phyloP scores from a whole-genome alignment of 129 eudicot genomes.

The Apium graveolens region DNA sequence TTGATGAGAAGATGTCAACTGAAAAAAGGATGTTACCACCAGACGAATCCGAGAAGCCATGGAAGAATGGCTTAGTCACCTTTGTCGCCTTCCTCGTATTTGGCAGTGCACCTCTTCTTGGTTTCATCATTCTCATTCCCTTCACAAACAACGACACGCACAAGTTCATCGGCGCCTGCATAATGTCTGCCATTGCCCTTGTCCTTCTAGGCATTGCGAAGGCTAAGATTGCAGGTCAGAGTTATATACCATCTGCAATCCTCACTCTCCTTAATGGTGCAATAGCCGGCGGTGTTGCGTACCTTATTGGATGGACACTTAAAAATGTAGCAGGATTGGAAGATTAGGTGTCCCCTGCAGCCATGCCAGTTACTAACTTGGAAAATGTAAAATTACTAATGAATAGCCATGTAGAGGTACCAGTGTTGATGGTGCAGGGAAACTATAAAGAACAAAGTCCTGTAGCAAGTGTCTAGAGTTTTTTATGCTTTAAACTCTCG shows the following conservation, averaged over 20 bases:
- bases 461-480: too few relatives aligned
- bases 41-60: conserved; percentile 60
- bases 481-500: too few relatives aligned
- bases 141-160: conserved; percentile 48
- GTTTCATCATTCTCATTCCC: conserved; percentile 74
- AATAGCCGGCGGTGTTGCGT: conserved; percentile 68
- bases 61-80: conserved; percentile 77
- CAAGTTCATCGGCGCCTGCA: conserved; percentile 64
- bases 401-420: too few relatives aligned
- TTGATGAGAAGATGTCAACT: conserved; percentile 53
- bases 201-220: conserved; percentile 55
- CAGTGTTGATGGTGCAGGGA: too few relatives aligned
- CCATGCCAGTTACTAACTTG: too few relatives aligned
- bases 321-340: conserved; percentile 71
- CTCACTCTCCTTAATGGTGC: conserved; percentile 66
- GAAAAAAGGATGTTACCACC: conserved; percentile 47
- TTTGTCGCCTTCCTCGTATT: conserved; percentile 55
- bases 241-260: conserved; percentile 29
- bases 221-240: conserved; percentile 67
- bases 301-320: conserved; percentile 64
- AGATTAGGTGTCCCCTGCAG: conserved; percentile 19
- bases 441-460: too few relatives aligned
- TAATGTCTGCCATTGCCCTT: conserved; percentile 55
- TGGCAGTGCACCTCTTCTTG: conserved; percentile 67
- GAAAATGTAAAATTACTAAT: too few relatives aligned